A percentile compares a stretch with the other conserved stretches of the same genome.
Evolutionary conservation across 2,329 filamentous ascomycete species (phyloP).

Genomic region (Microsporum audouinii): DNA sequence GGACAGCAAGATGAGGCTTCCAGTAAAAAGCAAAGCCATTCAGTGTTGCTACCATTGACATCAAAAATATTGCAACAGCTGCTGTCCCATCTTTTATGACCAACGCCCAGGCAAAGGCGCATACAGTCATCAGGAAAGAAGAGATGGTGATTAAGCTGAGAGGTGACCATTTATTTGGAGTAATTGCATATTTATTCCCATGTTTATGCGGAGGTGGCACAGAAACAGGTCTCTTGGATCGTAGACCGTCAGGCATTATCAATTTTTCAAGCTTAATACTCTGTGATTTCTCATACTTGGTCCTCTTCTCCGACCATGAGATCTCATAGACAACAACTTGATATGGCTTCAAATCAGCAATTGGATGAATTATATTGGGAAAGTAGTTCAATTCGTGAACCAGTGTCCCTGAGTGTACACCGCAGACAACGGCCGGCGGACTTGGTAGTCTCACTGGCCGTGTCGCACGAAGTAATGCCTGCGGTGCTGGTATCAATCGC

Average conservation of each 20-base stretch:
- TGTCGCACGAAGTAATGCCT: slow-evolving; percentile 48
- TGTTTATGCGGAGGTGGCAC: background rate
- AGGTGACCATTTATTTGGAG: slow-evolving; percentile 38
- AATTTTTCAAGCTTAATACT: slow-evolving; percentile 1
- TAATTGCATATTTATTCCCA: slow-evolving; percentile 9
- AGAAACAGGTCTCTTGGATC: slow-evolving; percentile 1
- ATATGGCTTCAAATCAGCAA: slow-evolving; percentile 28
- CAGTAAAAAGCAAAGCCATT: slow-evolving; percentile 49
- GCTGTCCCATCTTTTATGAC: slow-evolving; percentile 41
- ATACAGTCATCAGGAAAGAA: slow-evolving; percentile 33
- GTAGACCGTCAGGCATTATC: slow-evolving; percentile 1
- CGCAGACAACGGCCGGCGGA: slow-evolving; percentile 44
- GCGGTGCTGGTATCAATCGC: slow-evolving; percentile 51
- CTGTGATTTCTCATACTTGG: slow-evolving; percentile 4
- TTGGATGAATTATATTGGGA: slow-evolving; percentile 48
- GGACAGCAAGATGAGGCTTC: slow-evolving; percentile 44
- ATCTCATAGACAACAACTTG: slow-evolving; percentile 41
- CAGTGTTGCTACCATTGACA: slow-evolving; percentile 44
- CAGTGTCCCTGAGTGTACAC: slow-evolving; percentile 47
- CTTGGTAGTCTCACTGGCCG: slow-evolving; percentile 47
- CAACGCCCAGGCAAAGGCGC: slow-evolving; percentile 16
- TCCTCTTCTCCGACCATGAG: slow-evolving; percentile 28
- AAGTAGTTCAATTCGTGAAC: slow-evolving; percentile 50
- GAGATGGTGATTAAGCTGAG: slow-evolving; percentile 44
- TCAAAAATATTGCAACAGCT: slow-evolving; percentile 40